These are phyloP conservation scores for Cladosporium sp. DNA, from an alignment of 2,329 filamentous ascomycete genomes.

Conservation along the genomic window DNA sequence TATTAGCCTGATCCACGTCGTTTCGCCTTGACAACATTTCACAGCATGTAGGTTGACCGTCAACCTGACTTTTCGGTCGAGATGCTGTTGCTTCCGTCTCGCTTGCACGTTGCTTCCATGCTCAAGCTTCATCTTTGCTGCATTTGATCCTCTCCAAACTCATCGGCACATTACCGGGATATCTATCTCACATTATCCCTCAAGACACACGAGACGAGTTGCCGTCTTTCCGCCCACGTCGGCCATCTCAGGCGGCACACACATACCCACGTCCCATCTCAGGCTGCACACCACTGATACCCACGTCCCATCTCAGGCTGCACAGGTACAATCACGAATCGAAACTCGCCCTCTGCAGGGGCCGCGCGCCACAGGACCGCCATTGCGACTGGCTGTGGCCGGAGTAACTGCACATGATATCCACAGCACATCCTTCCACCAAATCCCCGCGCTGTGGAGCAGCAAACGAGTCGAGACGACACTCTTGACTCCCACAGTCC, in stretches of 20 bases:
- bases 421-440: not conserved
- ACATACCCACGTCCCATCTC: not conserved
- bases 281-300: too few species aligned
- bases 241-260: not conserved
- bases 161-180: not conserved
- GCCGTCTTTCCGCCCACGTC: not conserved
- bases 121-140: not conserved
- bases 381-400: slow-evolving; percentile 5
- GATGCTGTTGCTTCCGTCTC: slow-evolving; percentile 2
- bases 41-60: not conserved
- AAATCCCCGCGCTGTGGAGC: slow-evolving; percentile 2
- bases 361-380: slow-evolving; percentile 1
- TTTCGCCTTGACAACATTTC: slow-evolving; percentile 1
- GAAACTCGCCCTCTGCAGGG: slow-evolving; percentile 3
- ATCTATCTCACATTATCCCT: not conserved
- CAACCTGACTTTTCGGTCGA: not conserved
- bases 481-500: not conserved
- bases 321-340: not conserved
- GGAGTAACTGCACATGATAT: slow-evolving; percentile 3
- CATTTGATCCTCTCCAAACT: not conserved
- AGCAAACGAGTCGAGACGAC: not conserved
- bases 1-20: slow-evolving; percentile 9
- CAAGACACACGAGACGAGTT: not conserved
- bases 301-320: not conserved
- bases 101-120: slow-evolving; percentile 7